These are phyloP conservation scores for Tetradesmus obliquus DNA, from an alignment of 139 green algal species.

Conservation along the genomic window DNA sequence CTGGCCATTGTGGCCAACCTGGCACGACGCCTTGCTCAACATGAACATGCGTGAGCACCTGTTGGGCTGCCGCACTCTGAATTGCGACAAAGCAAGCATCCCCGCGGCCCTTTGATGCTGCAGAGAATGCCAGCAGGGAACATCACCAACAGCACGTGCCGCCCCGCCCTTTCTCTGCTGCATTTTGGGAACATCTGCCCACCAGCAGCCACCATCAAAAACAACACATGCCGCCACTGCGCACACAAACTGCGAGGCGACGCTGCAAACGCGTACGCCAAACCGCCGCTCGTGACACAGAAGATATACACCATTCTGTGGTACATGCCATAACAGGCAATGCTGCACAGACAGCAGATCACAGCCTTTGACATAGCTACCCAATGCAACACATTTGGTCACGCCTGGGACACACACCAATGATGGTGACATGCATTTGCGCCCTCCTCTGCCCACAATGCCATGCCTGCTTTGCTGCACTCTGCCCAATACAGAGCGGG, in stretches of 20 bases:
- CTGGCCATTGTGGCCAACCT: background rate
- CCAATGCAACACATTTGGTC: background rate
- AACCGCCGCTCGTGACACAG: background rate
- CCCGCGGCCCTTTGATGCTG: background rate
- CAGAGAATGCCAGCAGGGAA: background rate
- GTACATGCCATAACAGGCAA: background rate
- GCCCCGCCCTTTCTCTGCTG: background rate
- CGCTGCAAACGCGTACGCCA: background rate
- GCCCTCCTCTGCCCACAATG: background rate
- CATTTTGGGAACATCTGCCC: background rate
- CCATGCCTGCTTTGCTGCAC: background rate
- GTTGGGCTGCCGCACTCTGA: background rate
- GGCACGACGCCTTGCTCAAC: background rate
- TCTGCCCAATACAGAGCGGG: background rate
- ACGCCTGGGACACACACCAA: background rate
- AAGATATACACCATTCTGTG: background rate
- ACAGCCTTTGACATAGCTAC: background rate
- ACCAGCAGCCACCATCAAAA: background rate
- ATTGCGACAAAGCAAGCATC: background rate
- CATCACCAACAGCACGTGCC: background rate
- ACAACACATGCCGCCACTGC: background rate
- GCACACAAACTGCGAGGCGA: background rate
- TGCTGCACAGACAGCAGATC: background rate
- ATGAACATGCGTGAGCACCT: background rate
- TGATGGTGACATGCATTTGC: background rate